Conservation (phyloP, 306 rosid genomes). For the apple (Malus domestica) region ASM211411v1 NC_041794.1:3844001-3844500, state of each 20-base stretch:
- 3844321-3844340: neutral
- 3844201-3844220: neutral
- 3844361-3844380: constrained; percentile 87
- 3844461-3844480: constrained; percentile 99
- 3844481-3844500: constrained; percentile 56
- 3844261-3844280: neutral
- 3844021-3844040: constrained; percentile 78
- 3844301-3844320: neutral
- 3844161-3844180: neutral
- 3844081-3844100: neutral
- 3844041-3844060: neutral
- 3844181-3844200: neutral
- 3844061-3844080: neutral
- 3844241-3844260: neutral
- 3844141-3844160: constrained; percentile 3
- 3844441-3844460: constrained; percentile 60
- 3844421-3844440: constrained; percentile 91
- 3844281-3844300: neutral
- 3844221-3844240: neutral
- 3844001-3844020: constrained; percentile 83
- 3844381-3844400: constrained; percentile 84
- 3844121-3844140: constrained; percentile 4
- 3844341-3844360: constrained; percentile 82
- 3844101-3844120: neutral
- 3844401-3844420: constrained; percentile 89